Evolutionary conservation across 2,329 filamentous ascomycete genomes (phyloP), one percentile per base, ranked within the genome.

Genomic region (Curvularia sp.): DNA sequence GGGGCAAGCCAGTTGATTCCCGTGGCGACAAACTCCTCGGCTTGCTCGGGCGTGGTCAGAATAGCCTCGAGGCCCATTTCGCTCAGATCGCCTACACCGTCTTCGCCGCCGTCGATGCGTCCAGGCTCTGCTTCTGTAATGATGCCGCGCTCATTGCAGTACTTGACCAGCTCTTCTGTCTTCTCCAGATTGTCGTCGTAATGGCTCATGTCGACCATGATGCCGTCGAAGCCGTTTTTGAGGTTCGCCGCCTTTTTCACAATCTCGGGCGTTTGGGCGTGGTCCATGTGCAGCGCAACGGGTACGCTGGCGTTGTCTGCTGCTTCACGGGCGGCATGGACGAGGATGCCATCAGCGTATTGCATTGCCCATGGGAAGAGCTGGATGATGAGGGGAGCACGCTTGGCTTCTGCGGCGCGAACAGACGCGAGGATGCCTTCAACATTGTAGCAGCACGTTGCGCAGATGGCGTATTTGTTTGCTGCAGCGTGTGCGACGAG

Each of bases 1-100:
- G 89, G 90, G 2, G 90, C 90, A 13, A 93, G 79, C 79, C 88
- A 89, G 68, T 92, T 87, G 69, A 92, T 89, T 0, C 89, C 89
- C 10, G 88, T 89, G 2, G 80, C 83, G 3, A 91, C 83, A 67
- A 93, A 92, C 67, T 90, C 86, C 61, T 87, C 82, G 7, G 87
- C 88, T 75, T 92, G 85, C 61, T 89, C 87, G 0, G 85, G 83
- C 0, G 87, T 91, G 0, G 89, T 92, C 64, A 91, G 77, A 59
- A 88, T 74, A 0, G 85, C 86, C 65, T 87, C 83, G 49, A 89
- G 70, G 13, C 70, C 72, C 60, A 71, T 49, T 64, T 87, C 87
- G 1, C 80, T 84, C 21, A 86, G 87, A 70, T 92, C 89, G 8
- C 85, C 83, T 3, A 93, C 86, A 0, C 90, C 90, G 67, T 92